Evolutionary conservation across 805 yeast genomes (phyloP).

Genomic region (Wickerhamiella brachini): DNA sequence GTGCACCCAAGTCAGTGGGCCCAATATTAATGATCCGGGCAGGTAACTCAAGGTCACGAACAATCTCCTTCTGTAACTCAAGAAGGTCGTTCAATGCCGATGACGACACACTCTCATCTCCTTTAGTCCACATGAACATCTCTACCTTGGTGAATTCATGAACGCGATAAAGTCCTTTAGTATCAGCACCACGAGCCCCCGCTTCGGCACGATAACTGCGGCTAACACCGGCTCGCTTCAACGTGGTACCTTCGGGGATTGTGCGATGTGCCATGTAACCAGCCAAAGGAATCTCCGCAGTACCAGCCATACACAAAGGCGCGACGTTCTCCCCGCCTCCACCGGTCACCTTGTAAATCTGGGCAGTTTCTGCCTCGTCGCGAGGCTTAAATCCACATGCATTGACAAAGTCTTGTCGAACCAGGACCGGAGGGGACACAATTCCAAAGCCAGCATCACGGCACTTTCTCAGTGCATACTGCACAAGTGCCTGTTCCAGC

Average conservation of each 20-base stretch:
- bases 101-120: conserved; percentile 20
- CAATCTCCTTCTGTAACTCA: conserved; percentile 48
- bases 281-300: conserved; percentile 92
- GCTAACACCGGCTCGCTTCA: conserved; percentile 43
- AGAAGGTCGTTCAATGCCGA: conserved; percentile 36
- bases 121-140: conserved; percentile 56
- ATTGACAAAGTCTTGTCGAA: conserved; percentile 55
- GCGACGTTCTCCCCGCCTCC: conserved; percentile 14
- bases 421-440: conserved; percentile 77
- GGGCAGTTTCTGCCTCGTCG: conserved; percentile 75
- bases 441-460: conserved; percentile 50
- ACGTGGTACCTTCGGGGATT: conserved; percentile 22
- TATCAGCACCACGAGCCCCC: conserved; percentile 88
- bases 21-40: conserved; percentile 86
- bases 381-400: conserved; percentile 96
- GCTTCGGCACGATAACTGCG: conserved; percentile 92
- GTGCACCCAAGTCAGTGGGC: conserved; percentile 79
- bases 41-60: conserved; percentile 54
- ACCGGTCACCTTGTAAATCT: conserved; percentile 55
- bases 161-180: conserved; percentile 83
- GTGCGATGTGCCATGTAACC: conserved; percentile 49
- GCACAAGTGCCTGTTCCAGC: conserved; percentile 79
- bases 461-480: conserved; percentile 59
- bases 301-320: conserved; percentile 65
- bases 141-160: conserved; percentile 96